Base-by-base conservation (phyloP, 768 basidiomycete species). In the Mycena venus region DNA sequence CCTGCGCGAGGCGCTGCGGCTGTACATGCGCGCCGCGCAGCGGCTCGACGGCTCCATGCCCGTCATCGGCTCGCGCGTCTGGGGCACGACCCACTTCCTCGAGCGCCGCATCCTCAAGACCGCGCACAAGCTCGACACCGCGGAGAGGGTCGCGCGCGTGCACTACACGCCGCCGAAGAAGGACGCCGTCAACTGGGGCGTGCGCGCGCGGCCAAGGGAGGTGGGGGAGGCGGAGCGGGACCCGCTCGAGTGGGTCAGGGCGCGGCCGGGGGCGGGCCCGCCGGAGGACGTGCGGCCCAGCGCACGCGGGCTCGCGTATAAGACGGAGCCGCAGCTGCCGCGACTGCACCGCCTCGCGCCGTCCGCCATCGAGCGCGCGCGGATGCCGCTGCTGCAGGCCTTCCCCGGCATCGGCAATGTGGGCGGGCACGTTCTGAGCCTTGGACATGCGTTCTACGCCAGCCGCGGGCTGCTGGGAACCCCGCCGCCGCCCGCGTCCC, bases 381-480 rank as follows among this genome's bases (percentile, higher is more conserved):
- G 49, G 6, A 38, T 68, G 58, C 72, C 72, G 4, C 65, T 73
- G 10, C 59, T 73, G 10, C 49, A 53, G 11, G 72, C 72, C 47
- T 73, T 68, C 40, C 72, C 72, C 19, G 72, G 65, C 56, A 32
- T 63, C 51, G 72, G 72, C 12, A 29, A 17, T 17, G 60, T 70
- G 8, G 51, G 65, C 27, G 61, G 63, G 2, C 31, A 64, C n/a
- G 36, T 36, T 25, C 62, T 71, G 23, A 58, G 40, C 8, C 31
- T 71, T 5, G 61, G 44, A 0, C 70, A 71, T 44, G 62, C 40
- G 1, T 12, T 19, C 7, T 64, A 44, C 32, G 53, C 62, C 7
- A 25, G 42, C 25, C 29, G 23, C 17, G 51, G 70, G 42, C 31
- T 47, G 21, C 59, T 51, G 10, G 49, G 25, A 0, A 51, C 70